Base-by-base conservation (phyloP, 2,329 filamentous ascomycete species). In the Beauveria brongniartii region DNA sequence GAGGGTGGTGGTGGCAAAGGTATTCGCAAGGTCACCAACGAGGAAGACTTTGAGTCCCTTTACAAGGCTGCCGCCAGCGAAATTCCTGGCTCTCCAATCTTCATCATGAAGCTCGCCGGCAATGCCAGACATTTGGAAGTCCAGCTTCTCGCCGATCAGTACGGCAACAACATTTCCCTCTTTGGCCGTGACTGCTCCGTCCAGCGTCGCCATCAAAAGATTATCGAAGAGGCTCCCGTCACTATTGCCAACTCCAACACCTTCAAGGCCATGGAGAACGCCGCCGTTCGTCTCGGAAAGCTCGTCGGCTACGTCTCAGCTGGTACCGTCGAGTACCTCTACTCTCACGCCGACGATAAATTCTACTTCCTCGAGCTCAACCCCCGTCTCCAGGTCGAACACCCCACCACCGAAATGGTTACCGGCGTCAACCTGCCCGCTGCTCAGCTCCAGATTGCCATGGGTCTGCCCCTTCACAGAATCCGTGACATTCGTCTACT, bases 351-450 rank as follows among this genome's bases (percentile, higher is more conserved):
- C 20, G 94, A 99, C 68, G 92, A 97, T 82, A 94, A 96, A 77
- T 99, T 99, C 81, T 99, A 97, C 84, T 99, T 99, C 81, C 81
- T 99, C 66, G 94, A 99, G 79, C 80, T 99, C 72, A 99, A 99
- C 81, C 94, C 94, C 55, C 91, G 94, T 91, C 89, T 99, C 60
- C 94, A 99, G 80, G 94, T 99, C 77, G 94, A 99, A 84, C 94
- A 99, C 79, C 94, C 94, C 51, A 99, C 93, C 58, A 99, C 94
- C 30, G 94, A 99, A 76, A 99, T 99, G 94, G 94, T 99, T 66
- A 95, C 89, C 69, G 94, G 95, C 73, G 94, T 99, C 72, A 96
- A 97, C 77, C 77, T 99, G 73, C 94, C 94, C 55, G 94, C 95
- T 65, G 94, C 94, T 59, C 94, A 99, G 80, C 89, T 99, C 58